Evolutionary conservation across 2,329 filamentous ascomycete species (phyloP).

Genomic region (Fusarium nurragi): DNA sequence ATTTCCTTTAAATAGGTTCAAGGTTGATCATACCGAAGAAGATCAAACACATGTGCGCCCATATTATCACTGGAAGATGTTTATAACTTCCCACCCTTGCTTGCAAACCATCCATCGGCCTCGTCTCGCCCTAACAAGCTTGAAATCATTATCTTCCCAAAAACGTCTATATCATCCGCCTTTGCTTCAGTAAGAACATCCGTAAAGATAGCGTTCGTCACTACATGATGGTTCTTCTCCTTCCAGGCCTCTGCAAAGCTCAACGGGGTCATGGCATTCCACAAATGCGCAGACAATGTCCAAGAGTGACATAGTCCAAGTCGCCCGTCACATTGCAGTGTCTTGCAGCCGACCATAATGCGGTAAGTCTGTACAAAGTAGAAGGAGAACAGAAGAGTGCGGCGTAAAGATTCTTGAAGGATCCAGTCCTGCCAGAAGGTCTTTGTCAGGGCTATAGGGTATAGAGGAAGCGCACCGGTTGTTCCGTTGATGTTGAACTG

Average conservation of each 20-base stretch:
- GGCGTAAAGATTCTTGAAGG: slow-evolving; percentile 62
- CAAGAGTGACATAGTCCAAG: slow-evolving; percentile 49
- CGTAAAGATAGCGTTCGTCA: slow-evolving; percentile 45
- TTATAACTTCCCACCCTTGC: slow-evolving; percentile 34
- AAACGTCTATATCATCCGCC: slow-evolving; percentile 56
- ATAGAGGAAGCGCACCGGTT: slow-evolving; percentile 41
- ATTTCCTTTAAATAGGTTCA: too few species aligned
- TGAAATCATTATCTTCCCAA: slow-evolving; percentile 52
- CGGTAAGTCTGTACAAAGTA: slow-evolving; percentile 55
- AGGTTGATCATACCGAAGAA: too few species aligned
- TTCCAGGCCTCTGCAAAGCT: slow-evolving; percentile 53
- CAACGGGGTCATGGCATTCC: slow-evolving; percentile 49
- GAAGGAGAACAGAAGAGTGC: slow-evolving; percentile 60
- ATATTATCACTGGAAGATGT: too few species aligned
- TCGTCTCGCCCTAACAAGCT: slow-evolving; percentile 48
- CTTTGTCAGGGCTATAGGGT: slow-evolving; percentile 53
- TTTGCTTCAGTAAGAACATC: slow-evolving; percentile 48
- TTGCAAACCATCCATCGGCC: slow-evolving; percentile 48
- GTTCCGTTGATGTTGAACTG: slow-evolving; percentile 44
- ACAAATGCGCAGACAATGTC: slow-evolving; percentile 53
- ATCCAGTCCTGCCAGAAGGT: slow-evolving; percentile 62
- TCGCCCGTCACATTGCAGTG: slow-evolving; percentile 44
- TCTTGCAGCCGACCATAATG: slow-evolving; percentile 45
- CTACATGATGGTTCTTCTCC: slow-evolving; percentile 49
- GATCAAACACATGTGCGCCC: too few species aligned